A percentile compares a stretch with the other conserved stretches of the same genome.
phyloP scores from a whole-genome alignment of 352 stramenopile genomes.

The Phytopythium kandeliae region DNA sequence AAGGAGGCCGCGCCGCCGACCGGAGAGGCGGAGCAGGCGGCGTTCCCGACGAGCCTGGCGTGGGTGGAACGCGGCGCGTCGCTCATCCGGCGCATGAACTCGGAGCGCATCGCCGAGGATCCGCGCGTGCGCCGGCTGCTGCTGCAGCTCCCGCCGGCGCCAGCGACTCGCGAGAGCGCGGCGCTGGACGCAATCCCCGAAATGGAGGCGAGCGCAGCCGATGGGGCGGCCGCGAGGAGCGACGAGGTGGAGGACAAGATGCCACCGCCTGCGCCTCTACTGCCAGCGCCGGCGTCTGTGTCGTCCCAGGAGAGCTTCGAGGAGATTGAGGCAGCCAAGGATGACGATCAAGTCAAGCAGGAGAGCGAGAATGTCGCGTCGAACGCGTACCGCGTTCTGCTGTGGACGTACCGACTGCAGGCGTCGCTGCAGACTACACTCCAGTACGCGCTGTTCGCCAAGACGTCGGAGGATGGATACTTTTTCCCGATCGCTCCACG shows the following conservation, averaged over 20 bases:
- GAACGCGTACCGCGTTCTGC: conserved; percentile 62
- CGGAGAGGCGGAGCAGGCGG: conserved; percentile 4
- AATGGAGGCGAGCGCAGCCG: conserved; percentile 2
- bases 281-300: conserved; percentile 3
- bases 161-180: conserved; percentile 14
- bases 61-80: conserved; percentile 81
- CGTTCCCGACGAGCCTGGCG: conserved; percentile 42
- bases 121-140: conserved; percentile 65
- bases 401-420: conserved; percentile 79
- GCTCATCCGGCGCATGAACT: conserved; percentile 86
- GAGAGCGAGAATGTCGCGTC: conserved; percentile 70
- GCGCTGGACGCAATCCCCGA: conserved; percentile 26
- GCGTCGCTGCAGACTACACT: conserved; percentile 67
- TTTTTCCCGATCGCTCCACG: conserved; percentile 76
- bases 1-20: background rate
- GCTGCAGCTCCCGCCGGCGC: conserved; percentile 25
- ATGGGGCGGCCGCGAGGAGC: background rate
- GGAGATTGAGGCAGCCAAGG: conserved; percentile 51
- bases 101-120: conserved; percentile 80
- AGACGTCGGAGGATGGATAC: conserved; percentile 75
- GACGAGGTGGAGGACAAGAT: conserved; percentile 29
- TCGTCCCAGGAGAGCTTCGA: conserved; percentile 55
- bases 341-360: conserved; percentile 53
- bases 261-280: conserved; percentile 6
- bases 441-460: conserved; percentile 71